Conservation (phyloP, 495 filamentous ascomycete genomes). For the Penicillium lividum region DNA sequence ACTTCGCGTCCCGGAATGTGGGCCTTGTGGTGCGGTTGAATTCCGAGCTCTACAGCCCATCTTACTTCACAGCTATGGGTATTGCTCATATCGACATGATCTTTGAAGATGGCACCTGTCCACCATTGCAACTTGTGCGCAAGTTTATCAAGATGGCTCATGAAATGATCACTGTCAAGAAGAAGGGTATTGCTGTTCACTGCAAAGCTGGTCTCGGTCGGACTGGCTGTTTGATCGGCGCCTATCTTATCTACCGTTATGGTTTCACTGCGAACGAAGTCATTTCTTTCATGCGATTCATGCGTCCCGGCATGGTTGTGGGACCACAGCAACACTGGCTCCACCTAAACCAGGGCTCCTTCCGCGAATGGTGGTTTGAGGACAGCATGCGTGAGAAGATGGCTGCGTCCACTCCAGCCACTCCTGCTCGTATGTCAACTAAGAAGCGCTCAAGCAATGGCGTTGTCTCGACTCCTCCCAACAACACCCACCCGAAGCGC, state of each 20-base stretch:
- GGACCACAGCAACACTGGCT: conserved; percentile 99
- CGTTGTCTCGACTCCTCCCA: conserved; percentile 78
- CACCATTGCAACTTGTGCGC: conserved; percentile 77
- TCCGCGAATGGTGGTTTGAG: conserved; percentile 98
- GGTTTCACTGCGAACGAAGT: conserved; percentile 99
- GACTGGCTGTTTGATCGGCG: conserved; percentile 94
- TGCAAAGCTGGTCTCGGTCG: conserved; percentile 98
- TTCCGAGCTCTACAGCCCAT: conserved; percentile 90
- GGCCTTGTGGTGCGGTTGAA: conserved; percentile 95
- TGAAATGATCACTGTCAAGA: conserved; percentile 84
- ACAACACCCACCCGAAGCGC: conserved; percentile 69
- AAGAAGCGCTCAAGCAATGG: conserved; percentile 57
- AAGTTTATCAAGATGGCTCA: conserved; percentile 95
- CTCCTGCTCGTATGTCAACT: conserved; percentile 68
- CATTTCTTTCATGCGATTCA: conserved; percentile 99
- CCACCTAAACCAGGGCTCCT: conserved; percentile 92
- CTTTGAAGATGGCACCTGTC: conserved; percentile 97
- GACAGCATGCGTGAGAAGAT: conserved; percentile 74
- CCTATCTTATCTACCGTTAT: conserved; percentile 95
- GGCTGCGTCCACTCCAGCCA: conserved; percentile 66
- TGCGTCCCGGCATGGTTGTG: conserved; percentile 98
- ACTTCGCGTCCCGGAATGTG: conserved; percentile 83
- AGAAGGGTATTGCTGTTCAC: conserved; percentile 91
- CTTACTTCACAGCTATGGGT: conserved; percentile 91
- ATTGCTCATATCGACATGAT: conserved; percentile 99